Evolutionary conservation across 2,329 filamentous ascomycete species (phyloP).

Genomic region (Fusarium sp.): DNA sequence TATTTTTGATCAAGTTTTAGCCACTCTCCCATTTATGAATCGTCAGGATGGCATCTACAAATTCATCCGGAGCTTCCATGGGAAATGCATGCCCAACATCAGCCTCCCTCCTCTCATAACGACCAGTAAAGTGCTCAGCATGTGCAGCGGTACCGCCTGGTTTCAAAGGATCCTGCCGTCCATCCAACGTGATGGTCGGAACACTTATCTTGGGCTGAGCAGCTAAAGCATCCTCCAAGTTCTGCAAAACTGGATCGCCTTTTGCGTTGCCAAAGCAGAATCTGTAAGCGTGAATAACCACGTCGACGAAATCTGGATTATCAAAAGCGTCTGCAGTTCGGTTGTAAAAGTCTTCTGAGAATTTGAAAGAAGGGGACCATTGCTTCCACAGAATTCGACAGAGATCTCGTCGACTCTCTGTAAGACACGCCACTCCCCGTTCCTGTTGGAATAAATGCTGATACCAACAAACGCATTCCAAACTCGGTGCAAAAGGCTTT

Average conservation of each 20-base stretch:
- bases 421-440: background rate
- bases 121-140: background rate
- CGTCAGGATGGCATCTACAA: background rate
- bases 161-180: background rate
- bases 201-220: background rate
- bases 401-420: background rate
- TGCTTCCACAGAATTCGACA: conserved; percentile 9
- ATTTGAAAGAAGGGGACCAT: conserved; percentile 8
- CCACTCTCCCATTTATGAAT: background rate
- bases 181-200: background rate
- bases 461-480: conserved; percentile 10
- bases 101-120: background rate
- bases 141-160: conserved; percentile 1
- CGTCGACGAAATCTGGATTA: conserved; percentile 9
- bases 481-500: background rate
- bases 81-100: conserved; percentile 13
- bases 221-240: background rate
- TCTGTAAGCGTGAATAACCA: conserved; percentile 12
- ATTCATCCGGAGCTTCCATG: conserved; percentile 1
- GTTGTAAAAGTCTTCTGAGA: background rate
- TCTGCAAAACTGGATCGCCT: background rate
- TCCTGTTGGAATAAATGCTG: conserved; percentile 17
- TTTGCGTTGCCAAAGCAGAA: conserved; percentile 2
- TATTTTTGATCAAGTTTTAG: too few species aligned
- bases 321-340: background rate